Evolutionary conservation across 768 basidiomycete genomes (phyloP), one percentile per base, ranked within the genome.

Genomic region (Kwoniella mangroviensis): DNA sequence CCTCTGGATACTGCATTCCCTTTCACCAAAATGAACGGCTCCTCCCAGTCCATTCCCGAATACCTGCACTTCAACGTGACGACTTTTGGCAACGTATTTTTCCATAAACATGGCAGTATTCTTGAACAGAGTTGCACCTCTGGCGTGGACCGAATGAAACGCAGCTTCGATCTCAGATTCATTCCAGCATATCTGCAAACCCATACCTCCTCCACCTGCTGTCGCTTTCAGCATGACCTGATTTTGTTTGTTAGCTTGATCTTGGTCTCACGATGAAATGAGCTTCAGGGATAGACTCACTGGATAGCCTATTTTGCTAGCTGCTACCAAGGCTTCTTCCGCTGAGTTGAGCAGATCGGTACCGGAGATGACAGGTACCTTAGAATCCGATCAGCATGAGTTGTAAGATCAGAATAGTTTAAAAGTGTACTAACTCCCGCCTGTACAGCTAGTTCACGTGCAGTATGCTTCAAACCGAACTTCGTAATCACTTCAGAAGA

Each of bases 141-240:
- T 57, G 19, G 74, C 69, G 41, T 40, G 19, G 34, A 75, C 73
- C 24, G 76, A 73, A 21, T 65, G 68, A 63, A 73, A 77, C 2
- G 76, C 71, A n/a, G 59, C 53, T 22, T 45, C 19, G 45, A 77
- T 73, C 45, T 75, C 73, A 24, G 63, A 66, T 12, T 67, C 49
- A 41, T 63, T 42, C 42, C 68, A 69, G 74, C 89, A 90, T 34
- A 90, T 84, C 7, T 86, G 85, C 75, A 90, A 86, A 3, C 89
- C 90, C 86, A 89, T 88, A 0, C 90, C 90, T 2, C 90, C 90
- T 1, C 90, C 90, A 2, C 89, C 90, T 0, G 88, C 88, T 0
- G 88, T 89, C 1, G 89, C 87, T 78, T 90, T 91, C 72, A 90
- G 78, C 79, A 90, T 87, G 4, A 91, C 57, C 75, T 76, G 53